Evolutionary conservation across 1,284 basidiomycete genomes (phyloP).

Genomic region (Erythrobasidium hasegawianum): DNA sequence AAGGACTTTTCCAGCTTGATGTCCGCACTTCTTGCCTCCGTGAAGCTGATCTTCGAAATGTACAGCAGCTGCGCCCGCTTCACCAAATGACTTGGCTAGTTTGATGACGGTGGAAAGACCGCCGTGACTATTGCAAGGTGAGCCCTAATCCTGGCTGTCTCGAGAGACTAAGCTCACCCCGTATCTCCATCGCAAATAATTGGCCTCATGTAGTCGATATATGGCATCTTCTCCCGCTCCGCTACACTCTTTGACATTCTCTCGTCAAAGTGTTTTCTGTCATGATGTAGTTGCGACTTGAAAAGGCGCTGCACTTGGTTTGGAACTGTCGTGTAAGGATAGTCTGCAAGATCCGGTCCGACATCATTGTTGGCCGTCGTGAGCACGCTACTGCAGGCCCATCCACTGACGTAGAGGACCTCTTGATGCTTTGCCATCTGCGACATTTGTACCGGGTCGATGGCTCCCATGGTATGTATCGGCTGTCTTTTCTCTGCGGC

Average conservation of each 20-base stretch:
- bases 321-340: slow-evolving; percentile 90
- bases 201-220: slow-evolving; percentile 81
- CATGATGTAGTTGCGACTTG: slow-evolving; percentile 78
- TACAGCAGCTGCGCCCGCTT: slow-evolving; percentile 81
- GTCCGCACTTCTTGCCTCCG: slow-evolving; percentile 89
- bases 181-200: slow-evolving; percentile 94
- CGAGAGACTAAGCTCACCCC: slow-evolving; percentile 57
- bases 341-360: slow-evolving; percentile 94
- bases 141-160: background rate
- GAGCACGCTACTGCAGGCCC: slow-evolving; percentile 82
- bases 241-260: slow-evolving; percentile 65
- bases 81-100: slow-evolving; percentile 84
- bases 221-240: slow-evolving; percentile 61
- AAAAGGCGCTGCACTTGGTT: slow-evolving; percentile 84
- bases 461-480: slow-evolving; percentile 79
- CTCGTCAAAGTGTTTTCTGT: slow-evolving; percentile 81
- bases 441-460: slow-evolving; percentile 90
- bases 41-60: slow-evolving; percentile 90
- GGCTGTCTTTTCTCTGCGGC: slow-evolving; percentile 65
- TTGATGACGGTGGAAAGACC: slow-evolving; percentile 96
- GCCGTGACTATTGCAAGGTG: slow-evolving; percentile 63
- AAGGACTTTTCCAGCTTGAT: slow-evolving; percentile 88
- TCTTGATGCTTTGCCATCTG: slow-evolving; percentile 93
- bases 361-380: slow-evolving; percentile 93
- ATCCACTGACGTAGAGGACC: slow-evolving; percentile 91